phyloP scores from a whole-genome alignment of 2,329 filamentous ascomycete species.

The Colletotrichum shisoi region DNA sequence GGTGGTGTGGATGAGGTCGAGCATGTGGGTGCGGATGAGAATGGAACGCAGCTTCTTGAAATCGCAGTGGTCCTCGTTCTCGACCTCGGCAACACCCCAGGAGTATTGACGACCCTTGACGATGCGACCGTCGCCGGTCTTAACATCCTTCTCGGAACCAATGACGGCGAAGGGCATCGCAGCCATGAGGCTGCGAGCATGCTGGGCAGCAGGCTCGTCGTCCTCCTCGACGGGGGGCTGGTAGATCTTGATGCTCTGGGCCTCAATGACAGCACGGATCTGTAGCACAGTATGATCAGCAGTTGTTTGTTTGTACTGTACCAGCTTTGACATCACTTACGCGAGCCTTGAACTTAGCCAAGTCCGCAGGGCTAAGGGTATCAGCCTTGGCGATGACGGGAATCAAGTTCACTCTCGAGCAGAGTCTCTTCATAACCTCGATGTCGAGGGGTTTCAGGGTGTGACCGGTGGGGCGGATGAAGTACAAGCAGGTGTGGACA shows the following conservation, averaged over 20 bases:
- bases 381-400: constrained; percentile 99
- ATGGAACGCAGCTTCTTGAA: constrained; percentile 99
- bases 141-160: constrained; percentile 98
- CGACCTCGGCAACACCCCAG: constrained; percentile 98
- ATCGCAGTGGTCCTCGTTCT: constrained; percentile 99
- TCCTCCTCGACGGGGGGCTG: constrained; percentile 97
- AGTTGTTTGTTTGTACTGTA: constrained; percentile 6
- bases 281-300: constrained; percentile 50
- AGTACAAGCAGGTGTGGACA: constrained; percentile 98
- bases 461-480: constrained; percentile 98
- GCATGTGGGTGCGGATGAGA: constrained; percentile 98
- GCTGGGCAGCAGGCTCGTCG: constrained; percentile 93
- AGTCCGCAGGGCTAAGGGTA: constrained; percentile 89
- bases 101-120: constrained; percentile 99
- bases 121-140: constrained; percentile 92
- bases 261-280: constrained; percentile 95
- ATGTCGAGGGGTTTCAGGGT: constrained; percentile 98
- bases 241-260: constrained; percentile 99
- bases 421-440: constrained; percentile 99
- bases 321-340: constrained; percentile 61
- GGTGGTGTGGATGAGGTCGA: constrained; percentile 98
- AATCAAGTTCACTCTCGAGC: constrained; percentile 97
- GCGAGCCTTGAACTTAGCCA: constrained; percentile 93
- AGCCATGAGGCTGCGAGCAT: constrained; percentile 91
- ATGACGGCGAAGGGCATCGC: constrained; percentile 99